Conservation (phyloP, 768 basidiomycete genomes). For the Russula lepida region DNA sequence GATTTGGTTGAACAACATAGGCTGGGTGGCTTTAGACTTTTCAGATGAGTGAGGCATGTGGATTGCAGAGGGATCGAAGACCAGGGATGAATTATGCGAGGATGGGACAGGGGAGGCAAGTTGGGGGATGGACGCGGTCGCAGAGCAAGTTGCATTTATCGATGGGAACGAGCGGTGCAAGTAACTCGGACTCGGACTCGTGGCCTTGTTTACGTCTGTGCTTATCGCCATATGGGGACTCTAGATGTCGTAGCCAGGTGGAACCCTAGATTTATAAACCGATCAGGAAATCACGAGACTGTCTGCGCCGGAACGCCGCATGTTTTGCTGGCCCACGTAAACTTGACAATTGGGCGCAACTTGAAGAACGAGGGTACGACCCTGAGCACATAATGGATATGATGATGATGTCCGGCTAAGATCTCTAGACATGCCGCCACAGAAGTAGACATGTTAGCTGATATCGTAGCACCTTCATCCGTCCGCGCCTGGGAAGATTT, state of each 20-base stretch:
- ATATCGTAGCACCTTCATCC: not conserved
- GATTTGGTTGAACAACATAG: conserved; percentile 19
- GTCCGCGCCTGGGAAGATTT: not conserved
- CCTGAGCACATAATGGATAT: not conserved
- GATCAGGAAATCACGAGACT: not conserved
- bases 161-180: not conserved
- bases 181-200: not conserved
- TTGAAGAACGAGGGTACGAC: not conserved
- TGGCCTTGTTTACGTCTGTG: not conserved
- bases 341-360: not conserved
- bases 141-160: not conserved
- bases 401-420: not conserved
- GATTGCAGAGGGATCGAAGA: not conserved
- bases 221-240: not conserved
- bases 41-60: not conserved
- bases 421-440: not conserved
- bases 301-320: not conserved
- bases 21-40: not conserved
- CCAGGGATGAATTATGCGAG: not conserved
- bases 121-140: not conserved
- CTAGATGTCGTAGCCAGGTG: not conserved
- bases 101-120: not conserved
- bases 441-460: not conserved
- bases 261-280: not conserved
- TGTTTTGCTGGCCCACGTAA: not conserved